Percentiles rank a stretch among this genome's conserved stretches.
These are phyloP conservation scores for Coemansia sp. DNA, from an alignment of 192 early-diverging fungal species.

Conservation along the genomic window DNA sequence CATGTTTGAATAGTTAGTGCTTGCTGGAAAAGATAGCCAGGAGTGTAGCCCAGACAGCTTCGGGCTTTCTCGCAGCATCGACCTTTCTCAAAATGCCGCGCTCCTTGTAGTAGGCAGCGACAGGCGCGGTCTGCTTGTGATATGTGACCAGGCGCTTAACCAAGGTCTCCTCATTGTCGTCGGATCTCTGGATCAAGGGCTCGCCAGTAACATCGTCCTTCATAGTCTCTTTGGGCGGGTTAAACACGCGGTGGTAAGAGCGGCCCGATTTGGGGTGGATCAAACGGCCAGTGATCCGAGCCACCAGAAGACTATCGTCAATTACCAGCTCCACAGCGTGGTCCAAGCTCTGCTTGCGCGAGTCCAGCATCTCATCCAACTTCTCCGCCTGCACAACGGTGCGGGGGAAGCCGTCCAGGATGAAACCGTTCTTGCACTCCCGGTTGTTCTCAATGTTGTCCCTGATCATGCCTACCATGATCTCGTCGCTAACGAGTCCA, in stretches of 20 bases:
- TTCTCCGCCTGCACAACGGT: slow-evolving; percentile 98
- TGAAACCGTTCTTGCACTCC: slow-evolving; percentile 98
- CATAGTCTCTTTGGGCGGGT: slow-evolving; percentile 89
- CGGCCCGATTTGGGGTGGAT: slow-evolving; percentile 93
- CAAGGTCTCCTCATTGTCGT: slow-evolving; percentile 95
- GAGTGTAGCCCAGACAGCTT: slow-evolving; percentile 87
- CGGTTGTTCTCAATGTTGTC: slow-evolving; percentile 94
- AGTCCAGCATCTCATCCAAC: slow-evolving; percentile 93
- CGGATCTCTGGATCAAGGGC: slow-evolving; percentile 95
- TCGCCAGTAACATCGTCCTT: slow-evolving; percentile 98
- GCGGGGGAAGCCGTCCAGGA: slow-evolving; percentile 98
- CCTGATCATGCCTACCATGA: slow-evolving; percentile 96
- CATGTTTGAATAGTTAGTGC: slow-evolving; percentile 20
- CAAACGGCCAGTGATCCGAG: slow-evolving; percentile 95
- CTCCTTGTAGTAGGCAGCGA: slow-evolving; percentile 90
- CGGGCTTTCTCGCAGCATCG: slow-evolving; percentile 90
- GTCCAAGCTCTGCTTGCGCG: slow-evolving; percentile 80
- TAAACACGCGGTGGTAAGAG: slow-evolving; percentile 97
- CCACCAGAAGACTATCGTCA: slow-evolving; percentile 91
- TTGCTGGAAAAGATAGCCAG: slow-evolving; percentile 81
- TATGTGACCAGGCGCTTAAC: slow-evolving; percentile 88
- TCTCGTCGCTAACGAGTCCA: slow-evolving; percentile 96
- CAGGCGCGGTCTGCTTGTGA: slow-evolving; percentile 82
- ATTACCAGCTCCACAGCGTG: slow-evolving; percentile 93
- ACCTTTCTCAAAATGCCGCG: slow-evolving; percentile 91